Evolutionary conservation across 805 yeast genomes (phyloP), one percentile per base, ranked within the genome.

Genomic region (Ogataea philodendri): DNA sequence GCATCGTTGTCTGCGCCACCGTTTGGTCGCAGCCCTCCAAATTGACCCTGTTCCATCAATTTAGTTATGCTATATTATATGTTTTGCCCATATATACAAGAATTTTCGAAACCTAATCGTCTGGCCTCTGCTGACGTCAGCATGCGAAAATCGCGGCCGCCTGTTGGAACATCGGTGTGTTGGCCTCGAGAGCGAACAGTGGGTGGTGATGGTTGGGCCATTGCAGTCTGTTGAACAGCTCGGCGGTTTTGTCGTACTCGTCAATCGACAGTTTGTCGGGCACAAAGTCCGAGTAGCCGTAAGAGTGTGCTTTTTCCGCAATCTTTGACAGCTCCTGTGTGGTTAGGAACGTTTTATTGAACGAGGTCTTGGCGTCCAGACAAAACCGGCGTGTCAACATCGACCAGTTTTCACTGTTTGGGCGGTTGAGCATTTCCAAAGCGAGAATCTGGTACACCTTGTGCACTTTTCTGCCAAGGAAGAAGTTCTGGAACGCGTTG

Each of bases 21-120:
- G 28, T 41, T 39, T 29, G 39, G 21, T 17, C 24, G 16, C 9
- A 28, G 25, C 20, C 44, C 48, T 10, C 35, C 43, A 36, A 44
- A 46, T 26, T 44, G 49, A 21, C 43, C 37, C 23, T 49, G 48
- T 26, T 48, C 52, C 52, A 47, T 45, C 22, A 29, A 28, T 14
- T 22, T 8, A 20, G 22, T 8, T 10, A 19, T 15, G 15, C 10
- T 9, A 8, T 22, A 19, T 10, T 28, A 26, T 28, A 26, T 28
- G 26, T 35, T 33, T 35, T 35, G 39, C 39, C 39, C 30, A 35
- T 35, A 29, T 23, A 34, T 10, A 26, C 16, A 22, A 13, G 25
- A 24, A 35, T 29, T 15, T 15, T 21, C 26, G 15, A 15, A 26
- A 26, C 21, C 26, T 5, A 7, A n/a, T 3, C 19, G 14, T 22